Base-by-base conservation (phyloP, 768 basidiomycete species). In the Panus rudis region DNA sequence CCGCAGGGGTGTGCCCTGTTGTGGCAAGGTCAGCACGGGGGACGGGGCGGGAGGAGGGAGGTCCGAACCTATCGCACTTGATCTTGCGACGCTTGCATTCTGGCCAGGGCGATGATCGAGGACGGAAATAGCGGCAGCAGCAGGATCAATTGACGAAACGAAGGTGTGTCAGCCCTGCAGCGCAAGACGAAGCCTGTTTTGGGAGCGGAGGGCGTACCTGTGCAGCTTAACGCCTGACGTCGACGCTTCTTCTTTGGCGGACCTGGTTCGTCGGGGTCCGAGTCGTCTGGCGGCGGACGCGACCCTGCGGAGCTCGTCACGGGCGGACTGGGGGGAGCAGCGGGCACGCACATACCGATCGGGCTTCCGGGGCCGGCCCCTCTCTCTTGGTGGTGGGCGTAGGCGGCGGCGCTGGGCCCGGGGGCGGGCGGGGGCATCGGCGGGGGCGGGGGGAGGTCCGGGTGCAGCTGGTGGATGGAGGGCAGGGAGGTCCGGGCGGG, bases 61-160 rank as follows among this genome's bases (percentile, higher is more conserved):
- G 44, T 57, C 69, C 55, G 58, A 35, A 84, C 83, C 84, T 84
- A 68, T 91, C 86, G 62, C 88, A 91, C 59, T 84, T 85, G 63
- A 90, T 90, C 70, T 91, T 90, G 32, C 87, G 75, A 54, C 87
- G 68, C 62, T 90, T 90, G 62, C 87, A 90, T 61, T 89, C 88
- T 88, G 56, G 37, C 42, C 31, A 41, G 30, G 45, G 47, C 43
- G 34, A 31, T 39, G 25, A 37, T 19, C 31, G 27, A 20, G 45
- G 32, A 49, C 47, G 45, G 43, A 37, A 41, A 28, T 17, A 33
- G 27, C 22, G 27, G 23, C 14, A 19, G 26, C 20, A 44, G 21
- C n/a, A 10, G 44, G 16, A 22, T 35, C 19, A 37, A 12, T 33
- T 31, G 14, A 19, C 40, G 53, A 48, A 41, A 26, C 19, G 13